Evolutionary conservation across 2,329 filamentous ascomycete genomes (phyloP).

Genomic region (Xylaria sp.): DNA sequence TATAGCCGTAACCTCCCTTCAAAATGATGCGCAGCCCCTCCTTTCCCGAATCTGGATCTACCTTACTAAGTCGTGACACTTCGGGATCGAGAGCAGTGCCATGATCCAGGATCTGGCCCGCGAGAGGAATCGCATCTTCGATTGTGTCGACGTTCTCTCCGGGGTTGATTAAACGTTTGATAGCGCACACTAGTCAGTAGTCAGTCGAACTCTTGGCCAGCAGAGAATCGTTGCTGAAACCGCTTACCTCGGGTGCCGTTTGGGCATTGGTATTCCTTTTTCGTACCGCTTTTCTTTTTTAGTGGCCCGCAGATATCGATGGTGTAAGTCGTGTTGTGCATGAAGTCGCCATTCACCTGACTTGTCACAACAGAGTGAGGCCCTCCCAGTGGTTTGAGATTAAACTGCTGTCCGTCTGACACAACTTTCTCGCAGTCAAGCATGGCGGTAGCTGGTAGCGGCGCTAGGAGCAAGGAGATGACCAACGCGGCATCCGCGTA

Average conservation of each 20-base stretch:
- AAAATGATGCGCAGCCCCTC: conserved; percentile 79
- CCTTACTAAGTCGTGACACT: conserved; percentile 72
- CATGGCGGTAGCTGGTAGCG: conserved; percentile 56
- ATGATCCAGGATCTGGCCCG: conserved; percentile 71
- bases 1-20: conserved; percentile 64
- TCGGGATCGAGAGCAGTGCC: conserved; percentile 71
- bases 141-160: conserved; percentile 60
- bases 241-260: conserved; percentile 72
- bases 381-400: conserved; percentile 71
- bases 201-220: conserved; percentile 5
- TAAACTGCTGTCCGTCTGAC: conserved; percentile 68
- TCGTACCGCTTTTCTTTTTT: conserved; percentile 66
- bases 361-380: conserved; percentile 74
- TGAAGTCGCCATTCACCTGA: conserved; percentile 61
- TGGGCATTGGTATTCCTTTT: conserved; percentile 71
- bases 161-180: conserved; percentile 66
- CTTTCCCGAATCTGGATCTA: conserved; percentile 70
- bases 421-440: conserved; percentile 71
- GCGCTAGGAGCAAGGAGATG: conserved; percentile 51
- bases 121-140: conserved; percentile 74
- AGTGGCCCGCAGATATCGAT: conserved; percentile 79
- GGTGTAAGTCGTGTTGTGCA: conserved; percentile 82
- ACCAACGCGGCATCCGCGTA: conserved; percentile 50
- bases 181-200: conserved; percentile 75
- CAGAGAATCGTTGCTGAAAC: background rate